phyloP scores from a whole-genome alignment of 768 basidiomycete genomes.

The Dacryopinax spathularia region DNA sequence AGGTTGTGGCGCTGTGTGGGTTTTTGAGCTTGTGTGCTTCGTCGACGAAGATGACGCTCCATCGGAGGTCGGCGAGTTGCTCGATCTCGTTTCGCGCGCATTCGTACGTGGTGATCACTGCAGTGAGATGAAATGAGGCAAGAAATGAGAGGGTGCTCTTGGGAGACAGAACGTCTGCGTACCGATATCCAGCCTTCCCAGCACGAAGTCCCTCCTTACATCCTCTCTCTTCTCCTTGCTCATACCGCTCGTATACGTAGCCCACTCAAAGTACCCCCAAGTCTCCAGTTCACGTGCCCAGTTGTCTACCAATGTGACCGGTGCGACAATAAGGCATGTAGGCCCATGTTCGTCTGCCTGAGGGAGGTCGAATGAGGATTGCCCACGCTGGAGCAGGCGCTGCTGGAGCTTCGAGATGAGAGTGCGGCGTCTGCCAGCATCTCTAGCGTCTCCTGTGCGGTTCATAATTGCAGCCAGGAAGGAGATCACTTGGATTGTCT shows the following conservation, averaged over 20 bases:
- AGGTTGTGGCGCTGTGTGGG: conserved; percentile 44
- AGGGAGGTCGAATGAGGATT: conserved; percentile 31
- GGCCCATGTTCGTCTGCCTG: conserved; percentile 63
- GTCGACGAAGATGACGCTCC: conserved; percentile 66
- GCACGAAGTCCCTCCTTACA: conserved; percentile 54
- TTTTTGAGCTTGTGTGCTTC: conserved; percentile 89
- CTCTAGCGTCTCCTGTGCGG: conserved; percentile 51
- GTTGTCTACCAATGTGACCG: conserved; percentile 67
- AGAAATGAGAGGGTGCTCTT: neutral
- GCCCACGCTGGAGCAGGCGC: conserved; percentile 33
- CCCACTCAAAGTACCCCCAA: conserved; percentile 94
- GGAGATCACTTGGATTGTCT: conserved; percentile 87
- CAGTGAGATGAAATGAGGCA: neutral
- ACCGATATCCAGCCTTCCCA: conserved; percentile 78
- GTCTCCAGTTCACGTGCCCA: conserved; percentile 83
- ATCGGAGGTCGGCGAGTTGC: conserved; percentile 49
- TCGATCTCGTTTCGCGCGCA: conserved; percentile 58
- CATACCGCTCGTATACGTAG: conserved; percentile 41
- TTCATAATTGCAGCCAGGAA: conserved; percentile 86
- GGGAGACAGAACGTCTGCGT: conserved; percentile 20
- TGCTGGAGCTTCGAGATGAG: conserved; percentile 54
- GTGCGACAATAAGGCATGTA: conserved; percentile 77
- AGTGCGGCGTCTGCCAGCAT: conserved; percentile 49
- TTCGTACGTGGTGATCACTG: conserved; percentile 75
- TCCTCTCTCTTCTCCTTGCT: conserved; percentile 36